phyloP scores from a whole-genome alignment of 2,329 filamentous ascomycete species.

The Juglanconis oblonga region DNA sequence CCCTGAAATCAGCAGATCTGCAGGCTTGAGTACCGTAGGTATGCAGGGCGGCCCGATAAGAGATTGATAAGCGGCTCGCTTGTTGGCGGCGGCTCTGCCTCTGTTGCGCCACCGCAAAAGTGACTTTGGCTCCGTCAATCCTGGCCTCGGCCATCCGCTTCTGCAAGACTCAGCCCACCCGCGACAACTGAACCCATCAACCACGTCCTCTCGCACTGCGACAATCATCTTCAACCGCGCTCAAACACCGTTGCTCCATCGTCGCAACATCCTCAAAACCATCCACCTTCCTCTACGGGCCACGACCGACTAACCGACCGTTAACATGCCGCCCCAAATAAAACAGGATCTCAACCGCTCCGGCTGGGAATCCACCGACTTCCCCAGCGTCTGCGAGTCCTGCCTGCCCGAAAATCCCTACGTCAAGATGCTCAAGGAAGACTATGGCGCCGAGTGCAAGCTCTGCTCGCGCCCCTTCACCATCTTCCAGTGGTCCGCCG shows the following conservation, averaged over 20 bases:
- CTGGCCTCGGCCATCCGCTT: neutral
- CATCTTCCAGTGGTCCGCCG: slow-evolving; percentile 90
- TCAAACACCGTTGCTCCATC: neutral
- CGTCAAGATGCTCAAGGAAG: slow-evolving; percentile 98
- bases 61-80: neutral
- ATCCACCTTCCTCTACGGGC: slow-evolving; percentile 20
- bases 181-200: neutral
- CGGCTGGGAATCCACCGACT: slow-evolving; percentile 92
- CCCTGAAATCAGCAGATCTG: too few species aligned
- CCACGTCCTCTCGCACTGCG: neutral
- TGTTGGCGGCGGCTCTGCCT: neutral
- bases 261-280: too few species aligned
- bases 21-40: too few species aligned
- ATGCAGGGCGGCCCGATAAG: neutral
- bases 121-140: neutral
- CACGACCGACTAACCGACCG: neutral
- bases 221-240: neutral
- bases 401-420: slow-evolving; percentile 96
- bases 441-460: slow-evolving; percentile 85
- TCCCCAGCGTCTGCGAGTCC: slow-evolving; percentile 85
- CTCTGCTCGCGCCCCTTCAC: slow-evolving; percentile 93
- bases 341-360: slow-evolving; percentile 94
- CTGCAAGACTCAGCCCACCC: neutral
- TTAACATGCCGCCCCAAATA: slow-evolving; percentile 78
- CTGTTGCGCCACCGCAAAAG: neutral